Evolutionary conservation across 1,139 yeast genomes (phyloP).

Genomic region (Protomyces inouyei): DNA sequence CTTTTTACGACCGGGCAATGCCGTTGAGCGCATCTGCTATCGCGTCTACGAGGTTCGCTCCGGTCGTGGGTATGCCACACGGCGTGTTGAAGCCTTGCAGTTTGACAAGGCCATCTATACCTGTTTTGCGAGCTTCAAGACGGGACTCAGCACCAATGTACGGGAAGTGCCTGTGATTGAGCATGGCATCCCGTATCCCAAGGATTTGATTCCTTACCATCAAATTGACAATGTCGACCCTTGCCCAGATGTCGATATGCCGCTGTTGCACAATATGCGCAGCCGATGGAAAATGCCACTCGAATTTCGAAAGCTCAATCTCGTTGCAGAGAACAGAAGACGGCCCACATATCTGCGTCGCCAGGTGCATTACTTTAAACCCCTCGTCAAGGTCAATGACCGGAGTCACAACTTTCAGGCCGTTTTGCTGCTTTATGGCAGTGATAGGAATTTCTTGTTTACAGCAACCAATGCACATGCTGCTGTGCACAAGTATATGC

Average conservation of each 20-base stretch:
- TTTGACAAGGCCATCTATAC: slow-evolving; percentile 26
- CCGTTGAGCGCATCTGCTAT: slow-evolving; percentile 16
- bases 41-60: slow-evolving; percentile 20
- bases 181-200: slow-evolving; percentile 22
- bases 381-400: slow-evolving; percentile 6
- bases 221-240: not conserved
- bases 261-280: slow-evolving; percentile 11
- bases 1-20: slow-evolving; percentile 22
- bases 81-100: slow-evolving; percentile 18
- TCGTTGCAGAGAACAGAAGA: slow-evolving; percentile 8
- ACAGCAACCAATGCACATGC: slow-evolving; percentile 24
- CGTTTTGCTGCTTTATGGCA: slow-evolving; percentile 13
- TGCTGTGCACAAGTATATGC: slow-evolving; percentile 2
- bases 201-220: not conserved
- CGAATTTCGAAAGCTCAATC: slow-evolving; percentile 7
- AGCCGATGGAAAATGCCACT: slow-evolving; percentile 24
- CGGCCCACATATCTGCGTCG: slow-evolving; percentile 7
- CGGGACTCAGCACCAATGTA: not conserved
- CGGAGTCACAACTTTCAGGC: slow-evolving; percentile 23
- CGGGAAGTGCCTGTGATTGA: slow-evolving; percentile 8
- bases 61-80: slow-evolving; percentile 19
- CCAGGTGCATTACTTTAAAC: slow-evolving; percentile 12
- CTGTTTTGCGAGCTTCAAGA: slow-evolving; percentile 23
- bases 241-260: slow-evolving; percentile 22
- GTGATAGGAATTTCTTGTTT: slow-evolving; percentile 22